A percentile compares a stretch with the other conserved stretches of the same genome.
Evolutionary conservation across 164 flowering plant species (phyloP).

Genomic region (Nymphaea colorata): DNA sequence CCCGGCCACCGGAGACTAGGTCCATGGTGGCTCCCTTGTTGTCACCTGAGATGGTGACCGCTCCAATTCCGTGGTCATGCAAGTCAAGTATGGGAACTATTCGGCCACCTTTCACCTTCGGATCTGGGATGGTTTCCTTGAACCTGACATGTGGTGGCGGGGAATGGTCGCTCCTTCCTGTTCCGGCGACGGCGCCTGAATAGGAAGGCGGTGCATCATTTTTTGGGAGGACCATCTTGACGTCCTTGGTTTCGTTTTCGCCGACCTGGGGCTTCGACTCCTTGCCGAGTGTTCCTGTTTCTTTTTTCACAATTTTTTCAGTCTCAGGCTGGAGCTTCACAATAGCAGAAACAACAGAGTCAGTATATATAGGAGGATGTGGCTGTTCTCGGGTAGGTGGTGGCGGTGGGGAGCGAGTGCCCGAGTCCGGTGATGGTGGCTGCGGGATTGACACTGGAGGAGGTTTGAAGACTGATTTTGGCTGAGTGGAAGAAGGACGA

Average conservation of each 20-base stretch:
- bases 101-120: slow-evolving; percentile 3
- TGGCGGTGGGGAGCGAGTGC: background rate
- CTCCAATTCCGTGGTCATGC: slow-evolving; percentile 24
- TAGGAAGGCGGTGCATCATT: background rate
- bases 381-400: background rate
- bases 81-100: slow-evolving; percentile 9
- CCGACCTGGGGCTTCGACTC: slow-evolving; percentile 18
- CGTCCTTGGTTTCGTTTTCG: slow-evolving; percentile 36
- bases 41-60: slow-evolving; percentile 67
- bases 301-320: background rate
- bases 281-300: background rate
- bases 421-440: background rate
- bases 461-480: slow-evolving; percentile 6
- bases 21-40: slow-evolving; percentile 87
- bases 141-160: slow-evolving; percentile 5
- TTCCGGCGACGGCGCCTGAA: background rate
- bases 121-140: too few relatives aligned
- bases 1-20: slow-evolving; percentile 14
- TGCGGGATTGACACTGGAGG: background rate
- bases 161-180: background rate
- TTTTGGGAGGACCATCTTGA: slow-evolving; percentile 20
- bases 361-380: too few relatives aligned
- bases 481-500: slow-evolving; percentile 16
- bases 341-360: too few relatives aligned
- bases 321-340: background rate